Evolutionary conservation across 805 yeast species (phyloP).

Genomic region (Spathaspora girioi): DNA sequence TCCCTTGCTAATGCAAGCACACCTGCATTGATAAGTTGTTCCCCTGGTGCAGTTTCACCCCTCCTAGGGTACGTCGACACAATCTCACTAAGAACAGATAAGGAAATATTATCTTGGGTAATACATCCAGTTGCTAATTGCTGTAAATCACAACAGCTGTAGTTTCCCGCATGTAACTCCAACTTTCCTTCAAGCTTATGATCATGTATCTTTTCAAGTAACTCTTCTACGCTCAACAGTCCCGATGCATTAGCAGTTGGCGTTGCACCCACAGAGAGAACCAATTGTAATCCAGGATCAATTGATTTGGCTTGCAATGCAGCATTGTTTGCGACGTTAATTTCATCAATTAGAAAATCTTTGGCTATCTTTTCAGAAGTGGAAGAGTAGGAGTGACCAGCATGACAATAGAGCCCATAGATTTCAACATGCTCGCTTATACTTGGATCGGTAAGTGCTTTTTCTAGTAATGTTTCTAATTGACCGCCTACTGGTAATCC

Average conservation of each 20-base stretch:
- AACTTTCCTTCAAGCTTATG: slow-evolving; percentile 37
- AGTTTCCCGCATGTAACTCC: slow-evolving; percentile 83
- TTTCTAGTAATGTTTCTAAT: slow-evolving; percentile 32
- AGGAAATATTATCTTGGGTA: slow-evolving; percentile 59
- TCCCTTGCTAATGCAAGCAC: slow-evolving; percentile 69
- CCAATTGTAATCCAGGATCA: slow-evolving; percentile 35
- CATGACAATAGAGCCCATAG: slow-evolving; percentile 74
- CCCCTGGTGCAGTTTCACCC: slow-evolving; percentile 51
- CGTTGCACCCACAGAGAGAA: slow-evolving; percentile 75
- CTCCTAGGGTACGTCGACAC: slow-evolving; percentile 53
- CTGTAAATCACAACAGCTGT: slow-evolving; percentile 69
- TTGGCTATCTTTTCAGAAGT: slow-evolving; percentile 44
- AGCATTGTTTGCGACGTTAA: slow-evolving; percentile 54
- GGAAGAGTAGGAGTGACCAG: slow-evolving; percentile 69
- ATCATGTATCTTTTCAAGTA: slow-evolving; percentile 8
- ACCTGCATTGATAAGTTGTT: slow-evolving; percentile 67
- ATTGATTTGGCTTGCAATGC: slow-evolving; percentile 32
- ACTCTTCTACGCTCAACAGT: slow-evolving; percentile 16
- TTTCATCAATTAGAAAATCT: slow-evolving; percentile 49
- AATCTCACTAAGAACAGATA: slow-evolving; percentile 57
- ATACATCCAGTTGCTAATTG: slow-evolving; percentile 70
- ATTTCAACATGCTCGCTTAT: slow-evolving; percentile 36
- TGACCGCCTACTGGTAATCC: slow-evolving; percentile 43
- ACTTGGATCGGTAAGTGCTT: slow-evolving; percentile 20
- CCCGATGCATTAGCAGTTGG: slow-evolving; percentile 69